Evolutionary conservation across 1,139 yeast genomes (phyloP), one percentile per base, ranked within the genome.

Genomic region (Hansenula anomala): DNA sequence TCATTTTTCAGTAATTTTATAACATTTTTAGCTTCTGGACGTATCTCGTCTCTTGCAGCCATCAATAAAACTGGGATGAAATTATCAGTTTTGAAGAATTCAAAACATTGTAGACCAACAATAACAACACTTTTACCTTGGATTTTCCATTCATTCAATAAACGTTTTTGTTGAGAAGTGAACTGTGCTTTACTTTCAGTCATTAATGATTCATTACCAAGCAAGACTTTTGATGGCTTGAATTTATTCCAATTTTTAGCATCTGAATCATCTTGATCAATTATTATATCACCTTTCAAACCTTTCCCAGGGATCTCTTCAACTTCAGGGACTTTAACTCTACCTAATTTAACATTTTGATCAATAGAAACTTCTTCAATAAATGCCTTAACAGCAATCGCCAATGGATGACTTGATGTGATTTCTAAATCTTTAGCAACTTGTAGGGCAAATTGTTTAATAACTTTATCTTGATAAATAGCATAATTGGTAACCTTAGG

Each of bases 391-490:
- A 82, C 72, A 0, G 88, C 84, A 27, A 63, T 60, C 0, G 88
- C 82, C 33, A 84, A 63, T 1, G 92, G 92, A 58, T 84, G 94
- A 29, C 71, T 76, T 0, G 90, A 80, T n/a, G 75, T 70, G 16
- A 67, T 55, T 49, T 84, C 94, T 47, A 84, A 59, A 46, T 78
- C 84, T 44, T 78, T 66, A 0, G 81, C 69, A 2, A 73, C 57
- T 54, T 78, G 84, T 4, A 74, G 51, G 0, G 64, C 66, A 41
- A 71, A 49, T 2, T 33, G 30, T 36, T 52, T 58, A n/a, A 61
- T 27, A 12, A 33, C 28, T 6, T 44, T 40, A 20, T 46, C 49
- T n/a, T 46, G 49, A 25, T 54, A 46, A 12, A 59, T 47, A 4
- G 66, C 58, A 46, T 61, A 69, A 48, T 81, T 75, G 1, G 83